Conservation (phyloP, 306 rosid species). For the Acacia acuminata region DNA sequence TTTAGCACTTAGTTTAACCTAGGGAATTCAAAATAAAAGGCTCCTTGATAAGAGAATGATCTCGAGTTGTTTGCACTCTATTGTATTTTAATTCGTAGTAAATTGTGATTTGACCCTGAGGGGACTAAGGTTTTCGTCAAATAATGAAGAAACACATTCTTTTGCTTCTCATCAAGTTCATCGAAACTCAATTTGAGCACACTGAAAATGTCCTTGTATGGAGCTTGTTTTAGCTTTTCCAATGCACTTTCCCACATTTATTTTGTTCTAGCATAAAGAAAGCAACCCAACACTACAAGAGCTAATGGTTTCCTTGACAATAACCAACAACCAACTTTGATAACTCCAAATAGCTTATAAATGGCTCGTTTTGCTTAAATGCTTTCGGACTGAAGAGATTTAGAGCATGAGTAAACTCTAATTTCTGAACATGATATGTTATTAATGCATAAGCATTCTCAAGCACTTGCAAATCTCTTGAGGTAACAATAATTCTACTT, state of each 20-base stretch:
- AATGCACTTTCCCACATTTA: conserved; percentile 16
- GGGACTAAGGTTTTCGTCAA: too few species aligned
- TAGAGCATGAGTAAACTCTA: background rate
- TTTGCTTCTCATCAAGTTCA: background rate
- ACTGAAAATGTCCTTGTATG: background rate
- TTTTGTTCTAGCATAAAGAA: background rate
- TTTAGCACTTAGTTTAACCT: too few species aligned
- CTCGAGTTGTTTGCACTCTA: too few species aligned
- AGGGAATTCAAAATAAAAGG: too few species aligned
- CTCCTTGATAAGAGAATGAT: too few species aligned
- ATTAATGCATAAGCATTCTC: background rate
- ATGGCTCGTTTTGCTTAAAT: background rate
- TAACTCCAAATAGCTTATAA: background rate
- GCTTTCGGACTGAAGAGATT: background rate
- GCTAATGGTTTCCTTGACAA: conserved; percentile 25
- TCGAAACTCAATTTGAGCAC: conserved; percentile 19
- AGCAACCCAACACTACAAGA: conserved; percentile 23
- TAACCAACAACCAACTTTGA: background rate
- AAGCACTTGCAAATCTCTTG: background rate
- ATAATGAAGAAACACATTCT: background rate
- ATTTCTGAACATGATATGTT: background rate
- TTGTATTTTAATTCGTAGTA: too few species aligned
- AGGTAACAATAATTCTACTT: background rate
- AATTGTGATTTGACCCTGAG: too few species aligned
- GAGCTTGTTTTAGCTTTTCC: background rate